Evolutionary conservation across 139 green algal species (phyloP).

Genomic region (Micractinium sp.): DNA sequence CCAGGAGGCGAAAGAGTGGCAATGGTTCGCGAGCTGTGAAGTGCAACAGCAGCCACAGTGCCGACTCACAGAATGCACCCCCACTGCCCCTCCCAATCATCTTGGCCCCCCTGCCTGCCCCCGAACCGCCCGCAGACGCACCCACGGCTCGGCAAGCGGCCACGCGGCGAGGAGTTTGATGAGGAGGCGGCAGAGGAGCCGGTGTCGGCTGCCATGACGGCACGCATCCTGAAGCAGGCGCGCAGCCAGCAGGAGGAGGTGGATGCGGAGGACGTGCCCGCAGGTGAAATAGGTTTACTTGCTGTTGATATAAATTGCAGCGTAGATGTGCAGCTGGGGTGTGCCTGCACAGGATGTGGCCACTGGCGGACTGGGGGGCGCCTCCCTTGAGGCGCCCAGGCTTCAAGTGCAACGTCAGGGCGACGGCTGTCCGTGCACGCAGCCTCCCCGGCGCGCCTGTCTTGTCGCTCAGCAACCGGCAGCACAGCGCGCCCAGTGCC

Average conservation of each 20-base stretch:
- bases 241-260: conserved; percentile 88
- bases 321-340: background rate
- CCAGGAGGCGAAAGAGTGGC: too few relatives aligned
- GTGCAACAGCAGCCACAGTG: too few relatives aligned
- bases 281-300: background rate
- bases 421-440: too few relatives aligned
- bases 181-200: conserved; percentile 39
- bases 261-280: conserved; percentile 63
- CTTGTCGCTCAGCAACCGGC: too few relatives aligned
- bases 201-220: conserved; percentile 64
- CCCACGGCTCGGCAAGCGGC: conserved; percentile 57
- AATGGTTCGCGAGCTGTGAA: too few relatives aligned
- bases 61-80: too few relatives aligned
- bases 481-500: background rate
- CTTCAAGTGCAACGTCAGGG: too few relatives aligned
- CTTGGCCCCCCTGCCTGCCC: background rate
- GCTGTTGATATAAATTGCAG: too few relatives aligned
- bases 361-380: too few relatives aligned
- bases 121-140: conserved; percentile 52
- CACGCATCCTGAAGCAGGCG: conserved; percentile 83
- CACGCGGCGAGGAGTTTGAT: conserved; percentile 32
- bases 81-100: background rate
- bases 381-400: too few relatives aligned
- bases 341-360: background rate
- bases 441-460: background rate